Evolutionary conservation across 2,329 filamentous ascomycete genomes (phyloP).

Genomic region (Calonectria hawksworthii): DNA sequence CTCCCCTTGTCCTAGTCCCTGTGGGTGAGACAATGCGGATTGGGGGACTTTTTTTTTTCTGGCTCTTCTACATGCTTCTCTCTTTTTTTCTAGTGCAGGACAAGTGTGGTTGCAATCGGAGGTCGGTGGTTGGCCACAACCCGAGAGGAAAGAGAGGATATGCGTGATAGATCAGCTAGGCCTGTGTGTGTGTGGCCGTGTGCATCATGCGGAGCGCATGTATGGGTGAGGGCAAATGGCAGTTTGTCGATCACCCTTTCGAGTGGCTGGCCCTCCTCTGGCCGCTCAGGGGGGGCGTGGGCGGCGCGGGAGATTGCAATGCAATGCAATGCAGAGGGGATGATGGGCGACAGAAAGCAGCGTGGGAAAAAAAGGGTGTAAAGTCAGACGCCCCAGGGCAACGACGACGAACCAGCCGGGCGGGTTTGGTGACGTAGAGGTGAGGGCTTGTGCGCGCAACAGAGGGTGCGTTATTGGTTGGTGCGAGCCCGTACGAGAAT

Average conservation of each 20-base stretch:
- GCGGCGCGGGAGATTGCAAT: conserved; percentile 21
- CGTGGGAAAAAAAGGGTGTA: background rate
- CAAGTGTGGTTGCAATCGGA: conserved; percentile 7
- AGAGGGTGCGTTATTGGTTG: background rate
- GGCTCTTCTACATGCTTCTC: background rate
- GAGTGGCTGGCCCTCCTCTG: background rate
- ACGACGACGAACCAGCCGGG: background rate
- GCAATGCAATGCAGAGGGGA: conserved; percentile 20
- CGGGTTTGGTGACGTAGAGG: conserved; percentile 4
- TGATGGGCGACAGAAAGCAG: background rate
- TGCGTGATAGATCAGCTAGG: background rate
- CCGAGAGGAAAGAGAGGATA: background rate
- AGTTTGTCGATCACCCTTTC: conserved; percentile 16
- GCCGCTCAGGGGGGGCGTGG: background rate
- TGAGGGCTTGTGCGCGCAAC: background rate
- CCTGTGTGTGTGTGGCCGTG: background rate
- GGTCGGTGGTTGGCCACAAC: background rate
- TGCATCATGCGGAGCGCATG: background rate
- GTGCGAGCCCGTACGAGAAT: background rate
- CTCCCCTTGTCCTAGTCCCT: conserved; percentile 1
- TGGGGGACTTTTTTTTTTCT: background rate
- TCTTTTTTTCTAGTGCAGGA: background rate
- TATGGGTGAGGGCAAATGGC: background rate
- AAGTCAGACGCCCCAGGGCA: conserved; percentile 13
- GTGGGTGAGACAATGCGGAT: background rate